phyloP scores from a whole-genome alignment of 345 rosid genomes.

The Corchorus olitorius region DNA sequence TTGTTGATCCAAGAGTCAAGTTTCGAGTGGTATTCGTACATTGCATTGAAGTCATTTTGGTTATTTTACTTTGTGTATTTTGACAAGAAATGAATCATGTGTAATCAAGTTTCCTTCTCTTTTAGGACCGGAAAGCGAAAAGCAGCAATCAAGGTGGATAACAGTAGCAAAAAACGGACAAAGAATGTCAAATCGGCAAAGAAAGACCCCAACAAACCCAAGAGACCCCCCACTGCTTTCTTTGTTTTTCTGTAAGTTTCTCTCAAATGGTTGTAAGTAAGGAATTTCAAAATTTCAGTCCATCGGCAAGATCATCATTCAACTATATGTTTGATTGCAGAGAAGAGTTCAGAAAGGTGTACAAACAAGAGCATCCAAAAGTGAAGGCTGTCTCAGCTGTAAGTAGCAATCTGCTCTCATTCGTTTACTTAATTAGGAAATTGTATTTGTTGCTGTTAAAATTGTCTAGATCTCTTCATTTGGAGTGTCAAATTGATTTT shows the following conservation, averaged over 20 bases:
- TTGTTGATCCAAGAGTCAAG: background rate
- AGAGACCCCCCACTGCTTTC: slow-evolving; percentile 79
- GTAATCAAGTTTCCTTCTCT: slow-evolving; percentile 7
- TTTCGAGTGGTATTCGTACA: background rate
- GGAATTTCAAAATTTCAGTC: background rate
- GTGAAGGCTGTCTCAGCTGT: slow-evolving; percentile 56
- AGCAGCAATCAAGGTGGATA: slow-evolving; percentile 42
- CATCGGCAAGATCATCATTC: background rate
- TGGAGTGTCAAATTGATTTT: slow-evolving; percentile 8
- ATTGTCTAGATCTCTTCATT: background rate
- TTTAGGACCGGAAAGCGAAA: slow-evolving; percentile 65
- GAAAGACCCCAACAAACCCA: slow-evolving; percentile 74
- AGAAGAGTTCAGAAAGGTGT: slow-evolving; percentile 52
- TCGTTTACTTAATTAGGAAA: background rate
- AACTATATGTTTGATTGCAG: slow-evolving; percentile 27
- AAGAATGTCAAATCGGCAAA: slow-evolving; percentile 44
- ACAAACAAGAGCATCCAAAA: slow-evolving; percentile 53
- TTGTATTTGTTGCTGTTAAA: background rate
- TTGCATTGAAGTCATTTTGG: background rate
- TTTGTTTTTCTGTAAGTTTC: slow-evolving; percentile 66
- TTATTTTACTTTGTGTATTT: background rate
- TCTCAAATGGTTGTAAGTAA: background rate
- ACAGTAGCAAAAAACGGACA: slow-evolving; percentile 34
- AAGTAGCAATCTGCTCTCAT: slow-evolving; percentile 18
- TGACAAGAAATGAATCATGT: background rate